Percentiles rank a stretch among this genome's conserved stretches.
Evolutionary conservation across 495 filamentous ascomycete genomes (phyloP).

Genomic region (Saxophila tyrrhenica): DNA sequence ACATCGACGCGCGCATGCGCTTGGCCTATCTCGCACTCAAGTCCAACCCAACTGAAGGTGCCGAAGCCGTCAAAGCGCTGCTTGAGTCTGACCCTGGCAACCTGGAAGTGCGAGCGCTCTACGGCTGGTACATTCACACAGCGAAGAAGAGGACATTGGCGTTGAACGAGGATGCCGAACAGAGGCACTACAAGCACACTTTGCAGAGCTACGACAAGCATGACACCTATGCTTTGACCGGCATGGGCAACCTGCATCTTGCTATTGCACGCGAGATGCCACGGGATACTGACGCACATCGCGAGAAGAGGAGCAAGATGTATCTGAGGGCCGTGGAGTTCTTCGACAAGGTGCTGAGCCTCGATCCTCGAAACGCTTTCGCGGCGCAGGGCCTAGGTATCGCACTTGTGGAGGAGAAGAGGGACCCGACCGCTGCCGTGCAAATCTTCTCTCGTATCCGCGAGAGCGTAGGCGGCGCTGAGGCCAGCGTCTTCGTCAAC

Average conservation of each 20-base stretch:
- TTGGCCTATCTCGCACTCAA: conserved; percentile 80
- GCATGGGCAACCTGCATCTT: conserved; percentile 91
- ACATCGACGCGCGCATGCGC: conserved; percentile 78
- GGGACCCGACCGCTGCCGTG: conserved; percentile 67
- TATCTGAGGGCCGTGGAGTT: conserved; percentile 93
- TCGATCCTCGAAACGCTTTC: conserved; percentile 88
- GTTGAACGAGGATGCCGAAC: conserved; percentile 78
- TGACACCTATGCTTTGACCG: conserved; percentile 84
- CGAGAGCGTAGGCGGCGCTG: conserved; percentile 66
- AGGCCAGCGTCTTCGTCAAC: conserved; percentile 71
- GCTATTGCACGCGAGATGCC: conserved; percentile 85
- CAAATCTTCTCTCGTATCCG: conserved; percentile 78
- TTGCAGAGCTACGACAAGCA: conserved; percentile 92
- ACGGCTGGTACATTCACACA: conserved; percentile 83
- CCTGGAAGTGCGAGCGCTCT: conserved; percentile 80
- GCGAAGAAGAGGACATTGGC: conserved; percentile 66
- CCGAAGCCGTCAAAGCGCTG: conserved; percentile 67
- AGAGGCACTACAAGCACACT: conserved; percentile 91
- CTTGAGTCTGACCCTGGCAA: conserved; percentile 69
- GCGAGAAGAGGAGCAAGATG: conserved; percentile 71
- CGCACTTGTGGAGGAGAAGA: conserved; percentile 84
- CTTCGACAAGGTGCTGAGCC: conserved; percentile 90
- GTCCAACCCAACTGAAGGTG: conserved; percentile 77
- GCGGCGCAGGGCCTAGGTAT: conserved; percentile 94
- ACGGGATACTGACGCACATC: conserved; percentile 75